Conservation (phyloP, 352 stramenopile genomes). For the Phytophthora capsici region DNA sequence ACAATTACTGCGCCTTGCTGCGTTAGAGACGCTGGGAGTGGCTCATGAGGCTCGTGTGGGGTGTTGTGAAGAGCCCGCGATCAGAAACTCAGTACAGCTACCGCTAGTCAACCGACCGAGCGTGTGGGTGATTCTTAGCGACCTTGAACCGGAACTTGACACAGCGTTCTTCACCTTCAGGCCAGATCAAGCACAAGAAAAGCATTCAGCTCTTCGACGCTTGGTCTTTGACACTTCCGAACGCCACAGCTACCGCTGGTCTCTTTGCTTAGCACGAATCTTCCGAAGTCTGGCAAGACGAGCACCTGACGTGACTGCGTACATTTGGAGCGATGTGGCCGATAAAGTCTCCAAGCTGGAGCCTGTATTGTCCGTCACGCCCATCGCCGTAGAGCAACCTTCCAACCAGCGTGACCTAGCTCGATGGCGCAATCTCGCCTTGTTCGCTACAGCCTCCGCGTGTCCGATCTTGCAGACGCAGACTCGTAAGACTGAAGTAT, state of each 20-base stretch:
- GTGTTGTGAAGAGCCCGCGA: conserved; percentile 7
- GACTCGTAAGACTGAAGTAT: conserved; percentile 25
- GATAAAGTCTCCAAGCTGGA: conserved; percentile 72
- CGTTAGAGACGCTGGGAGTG: conserved; percentile 41
- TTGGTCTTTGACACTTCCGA: conserved; percentile 21
- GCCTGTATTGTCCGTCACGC: conserved; percentile 49
- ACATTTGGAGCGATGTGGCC: conserved; percentile 71
- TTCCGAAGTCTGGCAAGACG: conserved; percentile 46
- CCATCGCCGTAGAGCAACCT: not conserved
- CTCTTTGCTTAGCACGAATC: conserved; percentile 49
- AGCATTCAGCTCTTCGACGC: conserved; percentile 9
- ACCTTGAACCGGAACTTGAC: conserved; percentile 37
- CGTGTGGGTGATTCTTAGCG: conserved; percentile 32
- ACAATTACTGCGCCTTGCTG: conserved; percentile 33
- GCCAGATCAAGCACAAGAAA: not conserved
- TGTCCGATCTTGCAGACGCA: conserved; percentile 45
- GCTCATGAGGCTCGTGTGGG: conserved; percentile 25
- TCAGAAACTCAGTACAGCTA: conserved; percentile 13
- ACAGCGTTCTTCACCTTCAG: conserved; percentile 42
- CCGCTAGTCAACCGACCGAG: conserved; percentile 24
- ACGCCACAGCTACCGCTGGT: conserved; percentile 64
- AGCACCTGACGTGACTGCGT: conserved; percentile 60
- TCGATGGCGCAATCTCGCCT: conserved; percentile 72
- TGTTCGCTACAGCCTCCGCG: conserved; percentile 60
- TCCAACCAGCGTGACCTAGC: conserved; percentile 41